Evolutionary conservation across 2,329 filamentous ascomycete genomes (phyloP), one percentile per base, ranked within the genome.

Genomic region (Mycosphaerella sp.): DNA sequence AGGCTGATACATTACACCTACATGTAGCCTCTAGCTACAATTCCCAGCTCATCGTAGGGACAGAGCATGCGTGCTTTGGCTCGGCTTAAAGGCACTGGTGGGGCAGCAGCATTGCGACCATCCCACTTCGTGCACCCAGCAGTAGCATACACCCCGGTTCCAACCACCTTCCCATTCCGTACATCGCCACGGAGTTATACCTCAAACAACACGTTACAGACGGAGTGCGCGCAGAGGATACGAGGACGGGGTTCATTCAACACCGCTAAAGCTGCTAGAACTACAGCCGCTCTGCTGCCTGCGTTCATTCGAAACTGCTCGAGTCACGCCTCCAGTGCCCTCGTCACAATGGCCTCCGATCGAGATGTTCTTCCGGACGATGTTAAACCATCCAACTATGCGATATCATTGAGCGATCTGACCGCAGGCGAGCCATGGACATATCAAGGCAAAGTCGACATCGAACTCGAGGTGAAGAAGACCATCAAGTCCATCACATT

Each of bases 311-410:
- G 64, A 58, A 48, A 51, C 36, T 67, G 64, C 56, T 66, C 63
- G 8, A 62, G 55, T 50, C 50, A 60, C 53, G 64, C 64, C 16
- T 65, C 65, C 13, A 68, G 66, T 54, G 60, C 52, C 13, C 54
- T 66, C 28, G 46, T 66, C 59, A 67, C 58, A 59, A 75, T 75
- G 71, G 71, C 71, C 25, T 68, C 70, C 18, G 73, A 75, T 56
- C 66, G 73, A 53, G 73, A 75, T 52, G 68, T 75, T 49, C 69
- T 75, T 41, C 70, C 73, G 8, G 63, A 68, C 54, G 70, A 70
- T 66, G 82, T 91, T 67, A 91, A 89, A 73, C 89, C 93, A 2
- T 75, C 77, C 56, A 89, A 97, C 74, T 98, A 98, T 73, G 76
- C 81, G 64, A 77, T 98, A 59, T 88, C 85, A 50, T 79, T 98